Conservation (phyloP, 495 filamentous ascomycete species). For the Aspergillus hancockii region DNA sequence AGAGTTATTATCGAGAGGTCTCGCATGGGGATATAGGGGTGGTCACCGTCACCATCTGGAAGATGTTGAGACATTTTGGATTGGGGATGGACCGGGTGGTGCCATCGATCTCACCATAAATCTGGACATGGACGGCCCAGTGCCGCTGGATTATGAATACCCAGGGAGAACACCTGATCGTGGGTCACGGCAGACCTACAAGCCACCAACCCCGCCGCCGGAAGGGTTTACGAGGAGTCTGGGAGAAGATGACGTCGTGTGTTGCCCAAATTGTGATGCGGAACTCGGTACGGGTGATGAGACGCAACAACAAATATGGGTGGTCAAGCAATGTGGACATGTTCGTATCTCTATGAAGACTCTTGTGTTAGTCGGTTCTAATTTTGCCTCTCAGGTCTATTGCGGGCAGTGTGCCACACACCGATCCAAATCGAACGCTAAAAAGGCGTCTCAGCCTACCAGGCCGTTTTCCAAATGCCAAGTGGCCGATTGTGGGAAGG, state of each 20-base stretch:
- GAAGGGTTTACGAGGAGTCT: slow-evolving; percentile 66
- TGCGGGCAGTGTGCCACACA: slow-evolving; percentile 66
- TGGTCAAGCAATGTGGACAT: slow-evolving; percentile 73
- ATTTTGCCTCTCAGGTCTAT: slow-evolving; percentile 56
- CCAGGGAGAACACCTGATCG: slow-evolving; percentile 27
- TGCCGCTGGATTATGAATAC: slow-evolving; percentile 17
- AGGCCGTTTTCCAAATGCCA: slow-evolving; percentile 53
- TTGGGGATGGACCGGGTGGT: slow-evolving; percentile 18
- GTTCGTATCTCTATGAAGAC: slow-evolving; percentile 46
- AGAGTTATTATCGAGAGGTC: slow-evolving; percentile 16
- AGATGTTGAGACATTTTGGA: slow-evolving; percentile 22
- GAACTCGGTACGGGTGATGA: slow-evolving; percentile 66
- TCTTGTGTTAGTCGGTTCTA: slow-evolving; percentile 6
- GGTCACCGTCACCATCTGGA: slow-evolving; percentile 10
- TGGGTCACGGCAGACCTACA: slow-evolving; percentile 53
- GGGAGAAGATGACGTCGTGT: slow-evolving; percentile 60
- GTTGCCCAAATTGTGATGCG: slow-evolving; percentile 71
- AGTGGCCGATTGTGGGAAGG: slow-evolving; percentile 49
- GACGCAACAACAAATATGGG: slow-evolving; percentile 68
- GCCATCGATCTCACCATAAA: slow-evolving; percentile 28
- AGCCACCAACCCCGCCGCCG: slow-evolving; percentile 56
- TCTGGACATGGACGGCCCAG: slow-evolving; percentile 25
- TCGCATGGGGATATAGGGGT: slow-evolving; percentile 15
- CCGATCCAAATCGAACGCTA: slow-evolving; percentile 43
- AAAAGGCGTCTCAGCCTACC: slow-evolving; percentile 27